Conservation (phyloP, 805 yeast species). For the Yarrowia porcina region DNA sequence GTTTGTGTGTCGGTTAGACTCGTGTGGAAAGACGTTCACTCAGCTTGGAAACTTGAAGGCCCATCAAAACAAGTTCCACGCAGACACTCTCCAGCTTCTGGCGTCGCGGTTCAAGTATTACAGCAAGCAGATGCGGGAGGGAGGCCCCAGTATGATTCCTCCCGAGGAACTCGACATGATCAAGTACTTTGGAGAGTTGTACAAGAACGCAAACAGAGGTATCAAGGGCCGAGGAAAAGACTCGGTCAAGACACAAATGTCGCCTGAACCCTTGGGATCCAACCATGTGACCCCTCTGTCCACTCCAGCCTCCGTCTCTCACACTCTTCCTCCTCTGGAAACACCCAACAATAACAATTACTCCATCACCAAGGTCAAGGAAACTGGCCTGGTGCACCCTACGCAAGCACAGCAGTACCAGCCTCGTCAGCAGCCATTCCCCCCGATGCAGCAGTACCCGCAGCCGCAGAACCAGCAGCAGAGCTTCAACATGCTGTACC, state of each 20-base stretch:
- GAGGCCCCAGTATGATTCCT: slow-evolving; percentile 45
- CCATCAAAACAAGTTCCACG: slow-evolving; percentile 88
- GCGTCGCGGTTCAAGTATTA: slow-evolving; percentile 47
- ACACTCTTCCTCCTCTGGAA: slow-evolving; percentile 13
- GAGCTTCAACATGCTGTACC: slow-evolving; percentile 28
- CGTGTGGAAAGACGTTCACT: slow-evolving; percentile 79
- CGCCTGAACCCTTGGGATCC: neutral
- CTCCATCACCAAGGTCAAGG: slow-evolving; percentile 26
- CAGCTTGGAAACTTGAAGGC: slow-evolving; percentile 92
- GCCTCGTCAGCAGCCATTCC: neutral
- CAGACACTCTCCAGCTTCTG: slow-evolving; percentile 62
- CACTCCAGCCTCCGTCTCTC: neutral
- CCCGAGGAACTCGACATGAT: slow-evolving; percentile 64
- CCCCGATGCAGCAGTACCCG: slow-evolving; percentile 47
- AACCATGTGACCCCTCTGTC: neutral
- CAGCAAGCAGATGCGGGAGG: slow-evolving; percentile 26
- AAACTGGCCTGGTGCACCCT: neutral
- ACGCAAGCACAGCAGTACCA: slow-evolving; percentile 16
- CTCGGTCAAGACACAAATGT: slow-evolving; percentile 29
- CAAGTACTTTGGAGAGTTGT: slow-evolving; percentile 73
- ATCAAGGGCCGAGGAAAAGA: slow-evolving; percentile 85
- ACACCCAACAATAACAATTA: slow-evolving; percentile 21
- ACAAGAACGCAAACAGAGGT: slow-evolving; percentile 86
- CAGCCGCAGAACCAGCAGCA: slow-evolving; percentile 41
- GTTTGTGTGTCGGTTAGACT: slow-evolving; percentile 72